Base-by-base conservation (phyloP, 1,139 yeast genomes). In the Scheffersomyces cryptocercus region DNA sequence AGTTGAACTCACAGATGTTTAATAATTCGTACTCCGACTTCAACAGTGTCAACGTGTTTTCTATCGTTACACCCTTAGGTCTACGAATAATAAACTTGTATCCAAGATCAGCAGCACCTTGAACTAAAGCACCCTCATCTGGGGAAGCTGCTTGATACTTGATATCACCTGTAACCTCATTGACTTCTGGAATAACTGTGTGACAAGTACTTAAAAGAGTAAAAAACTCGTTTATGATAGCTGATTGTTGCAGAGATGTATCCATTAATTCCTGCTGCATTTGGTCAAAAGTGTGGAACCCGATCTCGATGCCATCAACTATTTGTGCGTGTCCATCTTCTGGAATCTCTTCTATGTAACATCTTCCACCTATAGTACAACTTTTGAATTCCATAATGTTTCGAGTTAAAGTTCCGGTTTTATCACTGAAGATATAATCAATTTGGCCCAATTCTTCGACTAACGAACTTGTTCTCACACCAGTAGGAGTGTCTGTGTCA, bases 141-240 rank as follows among this genome's bases (percentile, higher is more conserved):
- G 99, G 99, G 2, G 98, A 91, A 0, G 99, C 97, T 0, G 99
- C 99, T 67, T 95, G 99, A 61, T 95, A 95, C 62, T 88, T 91
- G 52, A 93, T 85, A 1, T 73, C 58, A 0, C 87, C 87, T 42
- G 79, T 77, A 1, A 60, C 56, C 2, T 76, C 84, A 47, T 77
- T 77, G 13, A 79, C 74, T 63, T 95, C 99, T 0, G 99, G 99
- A 50, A 95, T 95, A 38, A 95, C 99, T 0, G 99, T 95, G 60
- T 95, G 99, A 63, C 99, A 95, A 0, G 96, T 85, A 42, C 98
- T 88, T 45, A 95, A 71, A 43, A 91, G 71, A 0, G 93, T 85
- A 52, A 95, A 77, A 54, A 95, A 91, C 56, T 86, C 91, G 55
- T 88, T 84, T 45, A 91, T 87, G 4, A 87, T 75, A 5, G 81